These are phyloP conservation scores for Cladophialophora psammophila DNA, from an alignment of 2,329 filamentous ascomycete genomes.

Conservation along the genomic window DNA sequence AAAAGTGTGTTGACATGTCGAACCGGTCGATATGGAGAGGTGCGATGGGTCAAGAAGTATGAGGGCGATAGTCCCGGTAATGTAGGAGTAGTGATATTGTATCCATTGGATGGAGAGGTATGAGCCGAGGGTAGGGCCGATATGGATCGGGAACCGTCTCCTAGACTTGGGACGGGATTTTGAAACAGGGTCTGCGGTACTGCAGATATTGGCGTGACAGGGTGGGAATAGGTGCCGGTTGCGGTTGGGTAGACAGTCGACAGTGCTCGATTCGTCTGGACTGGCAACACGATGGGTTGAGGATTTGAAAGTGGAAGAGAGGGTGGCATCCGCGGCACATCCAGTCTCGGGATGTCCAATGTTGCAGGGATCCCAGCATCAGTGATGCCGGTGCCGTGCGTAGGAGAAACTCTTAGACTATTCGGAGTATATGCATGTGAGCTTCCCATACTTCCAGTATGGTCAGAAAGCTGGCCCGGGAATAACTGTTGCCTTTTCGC, in stretches of 20 bases:
- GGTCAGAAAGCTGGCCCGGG: constrained; percentile 7
- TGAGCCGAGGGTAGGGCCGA: constrained; percentile 57
- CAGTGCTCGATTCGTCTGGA: constrained; percentile 68
- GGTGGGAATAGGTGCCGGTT: constrained; percentile 60
- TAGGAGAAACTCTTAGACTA: constrained; percentile 21
- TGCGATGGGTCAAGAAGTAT: constrained; percentile 83
- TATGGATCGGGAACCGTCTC: constrained; percentile 21
- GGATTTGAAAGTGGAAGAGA: constrained; percentile 8
- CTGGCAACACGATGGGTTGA: constrained; percentile 44
- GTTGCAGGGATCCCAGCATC: constrained; percentile 34
- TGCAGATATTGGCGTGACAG: constrained; percentile 50
- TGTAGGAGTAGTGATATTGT: constrained; percentile 66
- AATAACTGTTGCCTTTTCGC: constrained; percentile 56
- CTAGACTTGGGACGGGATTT: constrained; percentile 41
- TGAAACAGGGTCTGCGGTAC: constrained; percentile 45
- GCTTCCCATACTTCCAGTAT: constrained; percentile 30
- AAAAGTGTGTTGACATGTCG: constrained; percentile 89
- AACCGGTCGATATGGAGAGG: constrained; percentile 91
- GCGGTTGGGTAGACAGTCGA: constrained; percentile 73
- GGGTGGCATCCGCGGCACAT: constrained; percentile 29
- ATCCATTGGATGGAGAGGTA: constrained; percentile 73
- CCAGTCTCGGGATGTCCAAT: constrained; percentile 37
- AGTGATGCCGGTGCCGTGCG: constrained; percentile 2
- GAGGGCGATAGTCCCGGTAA: constrained; percentile 79
- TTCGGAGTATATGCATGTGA: constrained; percentile 17